Evolutionary conservation across 2,329 filamentous ascomycete species (phyloP), one percentile per base, ranked within the genome.

Genomic region (Pyrenophora teres): DNA sequence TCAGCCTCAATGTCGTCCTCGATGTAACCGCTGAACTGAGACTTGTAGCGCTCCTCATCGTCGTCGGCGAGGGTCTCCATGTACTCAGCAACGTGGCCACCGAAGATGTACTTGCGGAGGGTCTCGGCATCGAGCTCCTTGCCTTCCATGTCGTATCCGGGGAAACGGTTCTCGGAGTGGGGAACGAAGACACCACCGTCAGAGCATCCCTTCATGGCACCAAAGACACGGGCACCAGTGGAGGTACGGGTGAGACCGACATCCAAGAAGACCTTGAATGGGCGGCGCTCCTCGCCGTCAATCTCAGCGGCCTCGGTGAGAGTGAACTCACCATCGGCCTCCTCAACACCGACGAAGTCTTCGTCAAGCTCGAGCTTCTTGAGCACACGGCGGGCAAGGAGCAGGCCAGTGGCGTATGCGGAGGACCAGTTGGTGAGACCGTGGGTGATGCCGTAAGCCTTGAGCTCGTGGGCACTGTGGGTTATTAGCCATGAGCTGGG

Each of bases 61-160:
- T 99, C 94, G 74, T 99, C 94, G 81, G 94, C 94, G 64, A 99
- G 90, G 54, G 89, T 94, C 88, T 99, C 94, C 94, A 99, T 99
- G 88, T 99, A 99, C 87, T 99, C 94, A 69, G 93, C 92, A 64
- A 99, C 90, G 87, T 99, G 94, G 59, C 94, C 93, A 76, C 85
- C 94, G 80, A 90, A 93, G 85, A 99, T 99, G 89, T 99, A 99
- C 85, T 92, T 96, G 86, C 93, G 92, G 77, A 99, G 90, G 68
- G 86, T 89, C 80, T 99, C 94, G 73, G 92, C 86, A 73, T 99
- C 94, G 73, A 99, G 90, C 86, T 97, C 93, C 89, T 99, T 92
- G 79, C 82, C 81, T 84, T 99, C 94, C 27, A 96, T 90, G 78
- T 99, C 94, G 87, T 83, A 99, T 74, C 94, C 94, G 73, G 94